Base-by-base conservation (phyloP, 306 rosid species). In the Fragaria iinumae region DNA sequence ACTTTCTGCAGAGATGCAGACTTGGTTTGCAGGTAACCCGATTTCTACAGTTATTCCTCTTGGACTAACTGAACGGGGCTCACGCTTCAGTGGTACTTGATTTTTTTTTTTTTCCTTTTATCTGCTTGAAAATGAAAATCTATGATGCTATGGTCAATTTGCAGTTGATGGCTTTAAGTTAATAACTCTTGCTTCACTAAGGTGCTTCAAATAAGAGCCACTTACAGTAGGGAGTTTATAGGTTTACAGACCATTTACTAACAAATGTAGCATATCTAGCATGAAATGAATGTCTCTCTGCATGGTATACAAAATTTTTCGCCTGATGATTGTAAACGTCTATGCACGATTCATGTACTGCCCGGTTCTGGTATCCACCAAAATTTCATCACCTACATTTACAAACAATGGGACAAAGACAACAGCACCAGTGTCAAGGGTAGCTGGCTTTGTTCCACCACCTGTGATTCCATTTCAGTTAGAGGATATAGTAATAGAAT, bases 361-460 rank as follows among this genome's bases (percentile, higher is more conserved):
- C 76, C 97, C 93, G 18, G 93, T 87, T 90, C 98, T 96, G 69
- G 98, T 83, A 84, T 96, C 97, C 75, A 92, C 89, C 80, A 92
- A 27, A 69, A 92, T 88, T 75, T 87, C 88, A 5, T 96, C 99
- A 4, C 98, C 93, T 18, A 71, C n/a, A 78, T 87, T 92, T 70
- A 96, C 77, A 73, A 92, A 96, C 80, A 91, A 85, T 4, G 99
- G 99, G 69, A 91, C 99, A 80, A 81, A 89, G 52, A 96, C 98
- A 34, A 88, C 75, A 38, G 96, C 87, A 11, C 97, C 98, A 0
- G 99, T 96, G 78, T 96, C 98, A 4, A 96, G 93, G 23, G 96
- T 96, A 12, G 97, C 99, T 38, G 97, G 97, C 88, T 89, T 95
- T 69, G 96, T 43, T 80, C 98, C 98, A 78, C 99, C 99, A 78